phyloP scores from a whole-genome alignment of 176 grass and related monocot species.

The Tillandsia leiboldiana region DNA sequence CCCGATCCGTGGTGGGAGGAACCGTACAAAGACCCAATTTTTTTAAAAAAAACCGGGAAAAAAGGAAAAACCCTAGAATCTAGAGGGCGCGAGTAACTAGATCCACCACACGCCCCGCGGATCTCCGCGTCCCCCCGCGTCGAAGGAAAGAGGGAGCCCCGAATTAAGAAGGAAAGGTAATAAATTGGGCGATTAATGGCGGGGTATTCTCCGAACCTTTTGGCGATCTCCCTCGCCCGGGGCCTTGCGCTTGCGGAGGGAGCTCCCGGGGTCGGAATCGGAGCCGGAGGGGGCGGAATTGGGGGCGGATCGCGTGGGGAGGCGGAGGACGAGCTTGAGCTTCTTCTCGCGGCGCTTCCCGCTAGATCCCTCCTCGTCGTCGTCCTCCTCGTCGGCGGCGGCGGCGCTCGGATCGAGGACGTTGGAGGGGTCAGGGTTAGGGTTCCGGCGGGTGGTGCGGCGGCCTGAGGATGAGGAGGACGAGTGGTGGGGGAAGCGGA shows the following conservation, averaged over 20 bases:
- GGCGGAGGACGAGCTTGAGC: conserved; percentile 31
- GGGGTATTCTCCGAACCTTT: background rate
- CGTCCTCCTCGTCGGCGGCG: background rate
- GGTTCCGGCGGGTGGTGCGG: conserved; percentile 9
- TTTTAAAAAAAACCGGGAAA: background rate
- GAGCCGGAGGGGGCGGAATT: conserved; percentile 2
- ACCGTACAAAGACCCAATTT: background rate
- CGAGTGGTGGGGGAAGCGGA: conserved; percentile 8
- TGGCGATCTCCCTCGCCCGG: conserved; percentile 9
- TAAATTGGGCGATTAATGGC: background rate
- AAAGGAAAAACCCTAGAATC: background rate
- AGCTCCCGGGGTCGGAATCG: background rate
- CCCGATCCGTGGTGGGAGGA: conserved; percentile 13
- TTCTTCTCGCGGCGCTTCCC: conserved; percentile 26
- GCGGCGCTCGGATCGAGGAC: background rate
- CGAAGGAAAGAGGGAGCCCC: background rate
- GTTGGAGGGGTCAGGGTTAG: conserved; percentile 3
- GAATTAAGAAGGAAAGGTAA: background rate
- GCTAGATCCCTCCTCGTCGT: conserved; percentile 22
- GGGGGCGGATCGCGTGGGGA: conserved; percentile 3
- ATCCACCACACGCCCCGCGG: background rate
- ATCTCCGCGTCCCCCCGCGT: conserved; percentile 14
- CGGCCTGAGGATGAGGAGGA: conserved; percentile 4
- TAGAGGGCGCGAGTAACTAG: no score
- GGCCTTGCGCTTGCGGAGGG: conserved; percentile 5